Conservation (phyloP, 331 rosid genomes). For the Phaseolus coccineus region DNA sequence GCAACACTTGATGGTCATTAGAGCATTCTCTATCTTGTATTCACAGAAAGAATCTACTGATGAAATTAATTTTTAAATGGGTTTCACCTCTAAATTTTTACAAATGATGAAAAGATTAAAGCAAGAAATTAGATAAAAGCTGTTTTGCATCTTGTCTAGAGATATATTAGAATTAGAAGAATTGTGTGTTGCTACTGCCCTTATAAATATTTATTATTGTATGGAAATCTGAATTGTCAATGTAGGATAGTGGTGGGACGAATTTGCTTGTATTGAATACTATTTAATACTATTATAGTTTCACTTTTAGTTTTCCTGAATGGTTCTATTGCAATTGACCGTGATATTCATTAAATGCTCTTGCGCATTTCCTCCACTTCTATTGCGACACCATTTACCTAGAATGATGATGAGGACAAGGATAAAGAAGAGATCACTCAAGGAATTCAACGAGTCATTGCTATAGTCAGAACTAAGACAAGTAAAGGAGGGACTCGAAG, state of each 20-base stretch:
- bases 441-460: too few species aligned
- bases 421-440: too few species aligned
- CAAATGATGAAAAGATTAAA: slow-evolving; percentile 10
- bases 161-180: slow-evolving; percentile 6
- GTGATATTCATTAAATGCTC: too few species aligned
- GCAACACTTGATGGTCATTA: slow-evolving; percentile 68
- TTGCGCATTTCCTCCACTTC: too few species aligned
- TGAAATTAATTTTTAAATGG: slow-evolving; percentile 33
- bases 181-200: neutral
- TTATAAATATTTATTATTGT: neutral
- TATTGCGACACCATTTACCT: too few species aligned
- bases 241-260: neutral
- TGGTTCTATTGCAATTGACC: too few species aligned
- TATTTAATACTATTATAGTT: too few species aligned
- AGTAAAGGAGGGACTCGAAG: too few species aligned
- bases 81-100: slow-evolving; percentile 12
- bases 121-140: neutral
- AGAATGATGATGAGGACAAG: too few species aligned
- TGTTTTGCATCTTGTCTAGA: slow-evolving; percentile 7
- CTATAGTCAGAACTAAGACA: too few species aligned
- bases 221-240: neutral
- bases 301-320: too few species aligned
- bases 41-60: neutral
- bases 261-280: neutral
- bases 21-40: slow-evolving; percentile 27